A percentile compares a stretch with the other conserved stretches of the same genome.
Conservation (phyloP, 352 stramenopile species). For the Phytophthora podocarpi region DNA sequence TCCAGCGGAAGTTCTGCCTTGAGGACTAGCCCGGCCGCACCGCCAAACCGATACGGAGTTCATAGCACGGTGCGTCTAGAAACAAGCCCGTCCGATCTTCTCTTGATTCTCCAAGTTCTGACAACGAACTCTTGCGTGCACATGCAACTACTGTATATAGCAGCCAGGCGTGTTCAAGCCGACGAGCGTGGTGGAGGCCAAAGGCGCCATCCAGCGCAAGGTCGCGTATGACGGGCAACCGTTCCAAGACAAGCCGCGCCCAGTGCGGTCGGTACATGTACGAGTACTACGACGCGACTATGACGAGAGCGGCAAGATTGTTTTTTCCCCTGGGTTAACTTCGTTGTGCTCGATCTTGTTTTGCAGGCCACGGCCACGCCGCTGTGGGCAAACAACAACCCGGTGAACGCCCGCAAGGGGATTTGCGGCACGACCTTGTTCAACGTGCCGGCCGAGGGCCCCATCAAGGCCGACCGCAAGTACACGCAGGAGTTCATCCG, state of each 20-base stretch:
- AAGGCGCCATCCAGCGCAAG: constrained; percentile 58
- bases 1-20: not conserved
- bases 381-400: constrained; percentile 60
- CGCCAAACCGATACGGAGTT: not conserved
- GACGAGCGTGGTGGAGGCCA: constrained; percentile 51
- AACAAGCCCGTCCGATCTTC: constrained; percentile 1
- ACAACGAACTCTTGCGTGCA: constrained; percentile 1
- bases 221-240: constrained; percentile 58
- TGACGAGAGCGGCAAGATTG: not conserved
- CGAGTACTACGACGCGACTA: constrained; percentile 8
- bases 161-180: constrained; percentile 55
- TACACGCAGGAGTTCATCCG: constrained; percentile 77
- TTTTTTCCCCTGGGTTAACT: not conserved
- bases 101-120: not conserved
- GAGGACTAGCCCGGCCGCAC: constrained; percentile 2
- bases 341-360: constrained; percentile 19
- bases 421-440: constrained; percentile 53
- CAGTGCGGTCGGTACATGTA: constrained; percentile 49
- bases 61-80: constrained; percentile 17
- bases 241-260: constrained; percentile 44
- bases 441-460: constrained; percentile 53
- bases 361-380: constrained; percentile 31
- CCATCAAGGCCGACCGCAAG: constrained; percentile 56
- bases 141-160: constrained; percentile 5
- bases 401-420: constrained; percentile 41